Conservation (phyloP, 2,329 filamentous ascomycete genomes). For the Chalaropsis ovoidea region DNA sequence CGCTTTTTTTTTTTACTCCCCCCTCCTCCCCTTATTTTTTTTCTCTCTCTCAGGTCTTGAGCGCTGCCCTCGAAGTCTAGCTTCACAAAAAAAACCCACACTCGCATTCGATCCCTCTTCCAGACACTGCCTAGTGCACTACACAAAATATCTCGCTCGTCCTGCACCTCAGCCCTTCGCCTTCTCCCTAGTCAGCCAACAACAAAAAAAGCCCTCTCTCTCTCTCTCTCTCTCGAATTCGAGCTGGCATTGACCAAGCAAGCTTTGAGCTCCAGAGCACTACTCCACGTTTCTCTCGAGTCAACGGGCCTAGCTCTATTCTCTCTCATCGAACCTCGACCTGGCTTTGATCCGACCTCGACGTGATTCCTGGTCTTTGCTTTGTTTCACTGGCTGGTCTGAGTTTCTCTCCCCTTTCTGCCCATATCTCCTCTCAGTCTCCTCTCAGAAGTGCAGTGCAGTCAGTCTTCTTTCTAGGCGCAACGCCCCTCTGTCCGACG, state of each 20-base stretch:
- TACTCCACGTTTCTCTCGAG: constrained; percentile 2
- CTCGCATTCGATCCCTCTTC: not conserved
- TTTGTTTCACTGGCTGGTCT: constrained; percentile 5
- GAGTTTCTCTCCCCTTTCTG: constrained; percentile 1
- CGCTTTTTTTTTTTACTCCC: not conserved
- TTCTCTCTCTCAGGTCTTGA: not conserved
- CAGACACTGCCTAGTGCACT: not conserved
- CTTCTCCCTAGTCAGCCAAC: not conserved
- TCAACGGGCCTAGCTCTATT: not conserved
- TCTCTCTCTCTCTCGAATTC: not conserved
- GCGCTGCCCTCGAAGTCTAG: not conserved
- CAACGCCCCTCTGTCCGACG: constrained; percentile 1
- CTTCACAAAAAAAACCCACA: not conserved
- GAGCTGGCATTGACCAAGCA: not conserved
- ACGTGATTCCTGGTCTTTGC: constrained; percentile 5
- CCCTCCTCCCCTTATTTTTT: not conserved
- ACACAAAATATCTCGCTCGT: constrained; percentile 7
- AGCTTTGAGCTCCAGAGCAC: not conserved
- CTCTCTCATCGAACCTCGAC: not conserved
- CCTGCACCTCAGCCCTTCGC: not conserved
- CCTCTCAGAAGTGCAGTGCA: not conserved
- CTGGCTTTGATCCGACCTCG: constrained; percentile 8
- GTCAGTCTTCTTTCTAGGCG: not conserved
- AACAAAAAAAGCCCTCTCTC: no score
- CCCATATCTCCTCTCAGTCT: not conserved